phyloP scores from a whole-genome alignment of 1,284 basidiomycete genomes.

The Melanopsichium pennsylvanicum region DNA sequence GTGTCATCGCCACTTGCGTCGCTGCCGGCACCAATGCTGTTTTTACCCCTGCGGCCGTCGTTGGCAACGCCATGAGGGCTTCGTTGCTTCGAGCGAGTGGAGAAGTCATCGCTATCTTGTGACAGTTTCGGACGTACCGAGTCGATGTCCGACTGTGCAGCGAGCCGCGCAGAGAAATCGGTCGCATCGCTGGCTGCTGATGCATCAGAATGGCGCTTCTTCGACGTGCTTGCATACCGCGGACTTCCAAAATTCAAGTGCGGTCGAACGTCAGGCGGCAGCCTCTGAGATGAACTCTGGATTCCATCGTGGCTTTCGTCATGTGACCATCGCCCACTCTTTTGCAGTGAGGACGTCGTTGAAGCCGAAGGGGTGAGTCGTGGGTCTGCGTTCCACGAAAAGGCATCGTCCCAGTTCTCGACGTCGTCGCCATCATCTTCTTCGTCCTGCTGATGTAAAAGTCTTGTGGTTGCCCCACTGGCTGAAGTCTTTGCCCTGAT shows the following conservation, averaged over 20 bases:
- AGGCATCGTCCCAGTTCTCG: conserved; percentile 51
- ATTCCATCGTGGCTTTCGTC: too few relatives aligned
- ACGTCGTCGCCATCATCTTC: conserved; percentile 34
- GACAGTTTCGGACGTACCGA: conserved; percentile 4
- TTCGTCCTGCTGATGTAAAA: not conserved
- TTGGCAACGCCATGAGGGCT: not conserved
- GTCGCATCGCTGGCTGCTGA: conserved; percentile 23
- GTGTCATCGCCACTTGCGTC: conserved; percentile 38
- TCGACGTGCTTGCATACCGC: not conserved
- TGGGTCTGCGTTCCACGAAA: conserved; percentile 35
- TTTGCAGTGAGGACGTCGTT: conserved; percentile 9
- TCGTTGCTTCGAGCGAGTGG: not conserved
- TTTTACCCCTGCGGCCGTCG: not conserved
- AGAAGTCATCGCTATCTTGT: conserved; percentile 1
- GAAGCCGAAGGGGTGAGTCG: conserved; percentile 16
- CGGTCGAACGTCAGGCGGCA: not conserved
- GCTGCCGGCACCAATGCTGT: not conserved
- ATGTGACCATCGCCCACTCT: not conserved
- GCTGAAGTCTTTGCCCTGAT: not conserved
- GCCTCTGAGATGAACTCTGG: not conserved
- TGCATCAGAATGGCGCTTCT: conserved; percentile 9
- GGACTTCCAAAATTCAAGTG: not conserved
- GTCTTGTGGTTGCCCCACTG: not conserved
- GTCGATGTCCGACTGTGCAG: conserved; percentile 30
- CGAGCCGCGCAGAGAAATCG: conserved; percentile 35